These are phyloP conservation scores for Curvularia verruculosa DNA, from an alignment of 2,329 filamentous ascomycete species.

Conservation along the genomic window DNA sequence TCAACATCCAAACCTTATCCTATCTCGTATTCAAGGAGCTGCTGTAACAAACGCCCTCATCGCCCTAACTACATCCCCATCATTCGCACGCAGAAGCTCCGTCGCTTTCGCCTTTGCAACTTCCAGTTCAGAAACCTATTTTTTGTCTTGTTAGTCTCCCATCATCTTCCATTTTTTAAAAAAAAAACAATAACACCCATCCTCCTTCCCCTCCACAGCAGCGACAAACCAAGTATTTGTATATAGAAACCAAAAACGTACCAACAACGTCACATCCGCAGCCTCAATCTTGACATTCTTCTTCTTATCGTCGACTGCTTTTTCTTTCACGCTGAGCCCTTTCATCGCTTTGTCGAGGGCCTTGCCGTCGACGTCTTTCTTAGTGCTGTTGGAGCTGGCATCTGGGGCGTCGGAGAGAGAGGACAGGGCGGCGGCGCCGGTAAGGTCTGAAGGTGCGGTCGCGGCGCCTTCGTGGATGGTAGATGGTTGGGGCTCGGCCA, in stretches of 20 bases:
- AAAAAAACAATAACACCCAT: too few species aligned
- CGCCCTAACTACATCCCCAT: constrained; percentile 71
- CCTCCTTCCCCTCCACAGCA: too few species aligned
- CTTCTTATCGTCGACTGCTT: constrained; percentile 45
- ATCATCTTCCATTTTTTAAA: too few species aligned
- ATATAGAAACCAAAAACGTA: constrained; percentile 48
- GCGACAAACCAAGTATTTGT: too few species aligned
- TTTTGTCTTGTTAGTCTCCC: too few species aligned
- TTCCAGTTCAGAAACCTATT: constrained; percentile 69
- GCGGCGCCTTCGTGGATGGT: constrained; percentile 66
- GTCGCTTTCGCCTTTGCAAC: constrained; percentile 74
- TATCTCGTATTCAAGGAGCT: constrained; percentile 12
- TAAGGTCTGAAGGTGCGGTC: constrained; percentile 65
- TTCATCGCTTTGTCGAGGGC: constrained; percentile 76
- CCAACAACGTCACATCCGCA: constrained; percentile 72
- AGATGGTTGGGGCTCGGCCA: constrained; percentile 68
- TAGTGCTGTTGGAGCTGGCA: constrained; percentile 53
- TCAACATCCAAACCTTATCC: neutral
- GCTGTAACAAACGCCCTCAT: constrained; percentile 64
- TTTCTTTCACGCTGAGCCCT: constrained; percentile 58
- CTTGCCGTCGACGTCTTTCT: constrained; percentile 70
- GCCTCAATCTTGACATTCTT: constrained; percentile 73
- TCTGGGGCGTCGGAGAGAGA: constrained; percentile 64
- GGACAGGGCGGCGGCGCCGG: constrained; percentile 75
- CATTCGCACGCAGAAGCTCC: constrained; percentile 73